Base-by-base conservation (phyloP, 2,329 filamentous ascomycete genomes). In the Pseudogymnoascus sp. region DNA sequence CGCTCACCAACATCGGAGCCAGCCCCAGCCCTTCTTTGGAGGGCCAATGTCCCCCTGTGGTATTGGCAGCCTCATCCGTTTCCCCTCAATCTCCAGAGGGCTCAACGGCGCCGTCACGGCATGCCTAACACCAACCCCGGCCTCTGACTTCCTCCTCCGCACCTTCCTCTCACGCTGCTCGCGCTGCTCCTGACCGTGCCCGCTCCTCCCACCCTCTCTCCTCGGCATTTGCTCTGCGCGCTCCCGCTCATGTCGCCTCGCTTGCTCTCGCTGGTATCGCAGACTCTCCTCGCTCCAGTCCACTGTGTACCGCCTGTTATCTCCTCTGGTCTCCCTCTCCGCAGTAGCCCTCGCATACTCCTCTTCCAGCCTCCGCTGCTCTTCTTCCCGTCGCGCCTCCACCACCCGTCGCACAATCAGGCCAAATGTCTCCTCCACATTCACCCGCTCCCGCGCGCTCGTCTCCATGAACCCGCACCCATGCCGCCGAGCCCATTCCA, bases 401-500 rank as follows among this genome's bases (percentile, higher is more conserved):
- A 82, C 78, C 58, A 87, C 84, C 59, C 84, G 77, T 25, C 83
- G 77, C 43, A 87, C 81, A 62, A 87, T 82, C 38, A 86, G 79
- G 35, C 88, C 89, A 78, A 94, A 94, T 0, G 89, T 93, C 80
- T 94, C 90, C 73, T 94, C 90, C 64, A 94, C 90, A 72, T 94
- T 94, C 65, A 94, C 90, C 78, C 91, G 89, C 68, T 91, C 83
- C 60, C 89, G 78, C 4, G 90, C 90, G 69, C 87, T 91, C 64
- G 90, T 94, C 81, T 94, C 90, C 90, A 94, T 94, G 75, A 94
- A 94, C 38, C 89, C 90, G 74, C 89, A 93, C 43, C 85, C 85
- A 60, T 82, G 79, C 63, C 77, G 78, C 63, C 88, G 78, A 58
- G 90, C 88, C 89, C 90, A 94, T 67, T 91, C 88, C 43, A 93